Base-by-base conservation (phyloP, 169 alveolate species). In the Cryptosporidium felis region DNA sequence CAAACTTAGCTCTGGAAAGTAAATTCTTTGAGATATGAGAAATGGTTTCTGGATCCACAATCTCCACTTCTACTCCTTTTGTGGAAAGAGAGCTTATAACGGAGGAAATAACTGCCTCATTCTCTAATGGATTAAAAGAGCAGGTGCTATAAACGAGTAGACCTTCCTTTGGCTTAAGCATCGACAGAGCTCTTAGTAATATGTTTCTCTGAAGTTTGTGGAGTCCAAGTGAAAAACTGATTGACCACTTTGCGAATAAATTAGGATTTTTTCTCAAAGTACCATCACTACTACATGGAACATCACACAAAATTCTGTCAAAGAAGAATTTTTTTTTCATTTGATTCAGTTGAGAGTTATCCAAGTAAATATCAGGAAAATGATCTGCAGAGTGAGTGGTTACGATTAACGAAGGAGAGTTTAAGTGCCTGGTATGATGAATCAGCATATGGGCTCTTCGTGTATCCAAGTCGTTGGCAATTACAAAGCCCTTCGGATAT, bases 201-300 rank as follows among this genome's bases (percentile, higher is more conserved):
- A 94, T 93, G 42, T 90, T 91, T 26, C 91, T 53, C 88, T 96
- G 93, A 14, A 91, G 82, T 9, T 91, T 90, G 82, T 94, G 97
- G 9, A 94, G 80, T 41, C 92, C 91, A n/a, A 85, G 74, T 6
- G 96, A 96, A 89, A 92, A 95, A 42, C 91, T 92, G 9, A 93
- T 63, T 44, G 82, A 90, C 97, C 98, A 96, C 65, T 92, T 91
- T 21, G 92, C 91, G 96, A 97, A 96, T 28, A 94, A 89, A 60
- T 89, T 81, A 32, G 97, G 96, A 44, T 93, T 91, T 88, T 97
- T 97, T 80, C 99, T 90, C 65, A 96, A 85, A 9, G 98, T 97
- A 4, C 98, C 99, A 82, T 97, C 99, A 16, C 98, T 97, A 45
- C 97, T 90, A 80, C 99, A 97, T 2, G 99, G 99, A 9, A 97